A percentile compares a stretch with the other conserved stretches of the same genome.
Evolutionary conservation across 2,329 filamentous ascomycete species (phyloP).

Genomic region (Penicillium sp.): DNA sequence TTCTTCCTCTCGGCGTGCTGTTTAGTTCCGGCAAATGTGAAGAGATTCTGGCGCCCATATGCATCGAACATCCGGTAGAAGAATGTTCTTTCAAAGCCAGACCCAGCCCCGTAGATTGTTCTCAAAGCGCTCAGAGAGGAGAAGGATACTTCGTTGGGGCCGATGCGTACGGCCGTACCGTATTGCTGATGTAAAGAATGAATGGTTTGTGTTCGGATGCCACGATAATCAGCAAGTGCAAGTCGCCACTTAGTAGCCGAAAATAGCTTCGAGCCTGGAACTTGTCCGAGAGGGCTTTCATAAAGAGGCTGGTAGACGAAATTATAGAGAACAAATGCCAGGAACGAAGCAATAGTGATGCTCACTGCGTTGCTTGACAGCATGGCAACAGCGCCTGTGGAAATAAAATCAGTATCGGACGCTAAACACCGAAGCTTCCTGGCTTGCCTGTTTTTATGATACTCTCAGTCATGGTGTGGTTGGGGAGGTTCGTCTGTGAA

Average conservation of each 20-base stretch:
- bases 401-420: background rate
- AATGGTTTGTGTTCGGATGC: constrained; percentile 46
- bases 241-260: constrained; percentile 50
- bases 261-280: constrained; percentile 43
- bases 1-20: constrained; percentile 56
- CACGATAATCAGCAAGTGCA: constrained; percentile 48
- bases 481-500: background rate
- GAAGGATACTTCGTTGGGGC: constrained; percentile 50
- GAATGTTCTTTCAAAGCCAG: constrained; percentile 50
- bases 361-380: background rate
- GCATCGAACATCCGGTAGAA: constrained; percentile 61
- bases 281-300: background rate
- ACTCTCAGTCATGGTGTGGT: background rate
- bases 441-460: background rate
- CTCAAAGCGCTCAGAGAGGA: constrained; percentile 49
- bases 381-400: background rate
- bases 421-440: too few relatives aligned
- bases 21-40: constrained; percentile 50
- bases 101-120: constrained; percentile 58
- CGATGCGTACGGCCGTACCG: constrained; percentile 52
- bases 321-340: background rate
- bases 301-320: constrained; percentile 4
- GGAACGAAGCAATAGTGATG: background rate
- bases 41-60: constrained; percentile 55
- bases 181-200: constrained; percentile 48